Conservation (phyloP, 306 rosid species). For the Myrica gale region DNA sequence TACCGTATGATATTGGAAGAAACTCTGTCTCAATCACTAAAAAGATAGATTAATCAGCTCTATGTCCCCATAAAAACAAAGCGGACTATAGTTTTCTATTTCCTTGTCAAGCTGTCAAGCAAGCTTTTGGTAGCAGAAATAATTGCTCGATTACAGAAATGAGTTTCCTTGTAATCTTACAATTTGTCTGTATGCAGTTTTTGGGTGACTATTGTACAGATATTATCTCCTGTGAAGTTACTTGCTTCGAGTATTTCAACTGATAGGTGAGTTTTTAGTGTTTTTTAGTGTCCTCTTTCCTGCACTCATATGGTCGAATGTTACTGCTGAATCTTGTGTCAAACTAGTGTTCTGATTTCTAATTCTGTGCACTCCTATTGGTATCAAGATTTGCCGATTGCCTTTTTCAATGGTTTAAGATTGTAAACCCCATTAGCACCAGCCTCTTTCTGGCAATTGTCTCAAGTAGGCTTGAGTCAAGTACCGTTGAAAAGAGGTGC, state of each 20-base stretch:
- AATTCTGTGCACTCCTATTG: background rate
- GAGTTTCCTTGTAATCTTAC: background rate
- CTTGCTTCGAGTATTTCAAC: background rate
- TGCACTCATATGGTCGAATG: background rate
- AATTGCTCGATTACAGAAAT: background rate
- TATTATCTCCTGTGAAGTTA: constrained; percentile 7
- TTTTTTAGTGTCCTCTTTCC: background rate
- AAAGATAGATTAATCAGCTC: no score
- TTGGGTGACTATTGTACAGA: background rate
- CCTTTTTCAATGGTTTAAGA: background rate
- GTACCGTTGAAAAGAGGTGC: background rate
- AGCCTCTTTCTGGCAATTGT: background rate
- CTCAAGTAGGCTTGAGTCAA: background rate
- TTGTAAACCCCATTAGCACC: background rate
- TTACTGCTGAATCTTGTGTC: background rate
- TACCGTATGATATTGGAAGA: no score
- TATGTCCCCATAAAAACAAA: no score
- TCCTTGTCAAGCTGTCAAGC: background rate
- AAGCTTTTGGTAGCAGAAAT: background rate
- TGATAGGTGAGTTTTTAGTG: background rate
- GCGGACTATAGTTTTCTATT: background rate
- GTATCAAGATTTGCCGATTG: background rate
- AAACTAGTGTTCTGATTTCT: background rate
- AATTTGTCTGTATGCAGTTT: background rate
- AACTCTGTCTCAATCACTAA: no score